These are phyloP conservation scores for Collybia mongolica DNA, from an alignment of 768 basidiomycete species.

Conservation along the genomic window DNA sequence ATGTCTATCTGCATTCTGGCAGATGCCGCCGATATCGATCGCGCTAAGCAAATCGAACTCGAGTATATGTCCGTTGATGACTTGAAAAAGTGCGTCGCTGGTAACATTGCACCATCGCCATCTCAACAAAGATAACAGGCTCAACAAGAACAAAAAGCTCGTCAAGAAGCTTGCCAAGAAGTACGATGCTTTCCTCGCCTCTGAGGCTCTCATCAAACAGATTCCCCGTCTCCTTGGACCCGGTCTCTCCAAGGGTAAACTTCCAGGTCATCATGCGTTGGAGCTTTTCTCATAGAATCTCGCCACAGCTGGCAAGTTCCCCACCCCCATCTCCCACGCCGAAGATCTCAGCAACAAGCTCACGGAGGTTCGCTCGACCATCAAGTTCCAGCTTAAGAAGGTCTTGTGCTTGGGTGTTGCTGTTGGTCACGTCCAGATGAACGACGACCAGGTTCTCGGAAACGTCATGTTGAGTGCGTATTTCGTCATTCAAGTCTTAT, in stretches of 20 bases:
- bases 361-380: constrained; percentile 94
- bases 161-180: constrained; percentile 99
- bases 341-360: constrained; percentile 92
- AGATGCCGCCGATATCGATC: constrained; percentile 98
- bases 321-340: constrained; percentile 89
- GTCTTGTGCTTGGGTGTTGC: constrained; percentile 99
- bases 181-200: constrained; percentile 98
- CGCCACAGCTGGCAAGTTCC: constrained; percentile 90
- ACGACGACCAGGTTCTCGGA: constrained; percentile 91
- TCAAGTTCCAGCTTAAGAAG: constrained; percentile 99
- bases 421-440: constrained; percentile 97
- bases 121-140: constrained; percentile 39
- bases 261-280: neutral
- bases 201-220: constrained; percentile 98
- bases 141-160: constrained; percentile 99
- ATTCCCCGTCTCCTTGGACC: constrained; percentile 99
- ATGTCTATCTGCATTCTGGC: constrained; percentile 99
- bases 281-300: neutral
- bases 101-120: neutral
- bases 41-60: constrained; percentile 95
- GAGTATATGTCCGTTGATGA: constrained; percentile 99
- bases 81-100: constrained; percentile 82
- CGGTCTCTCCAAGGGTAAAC: constrained; percentile 94
- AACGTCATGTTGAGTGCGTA: constrained; percentile 95
- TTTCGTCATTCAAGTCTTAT: neutral